phyloP scores from a whole-genome alignment of 306 rosid species.

The Dalbergia cultrata region DNA sequence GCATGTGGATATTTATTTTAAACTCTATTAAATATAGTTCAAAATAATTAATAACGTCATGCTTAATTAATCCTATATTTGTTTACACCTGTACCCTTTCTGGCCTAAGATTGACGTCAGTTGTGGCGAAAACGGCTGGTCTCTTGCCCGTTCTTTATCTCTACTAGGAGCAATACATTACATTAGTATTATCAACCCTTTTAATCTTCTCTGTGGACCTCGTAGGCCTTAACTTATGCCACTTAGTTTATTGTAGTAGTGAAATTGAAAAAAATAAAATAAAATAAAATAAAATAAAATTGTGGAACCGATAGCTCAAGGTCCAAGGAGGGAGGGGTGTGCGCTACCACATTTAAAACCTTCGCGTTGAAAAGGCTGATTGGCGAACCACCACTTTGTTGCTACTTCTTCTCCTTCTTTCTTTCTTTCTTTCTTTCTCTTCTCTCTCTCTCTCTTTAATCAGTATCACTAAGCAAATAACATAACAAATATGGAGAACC shows the following conservation, averaged over 20 bases:
- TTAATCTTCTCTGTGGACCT: background rate
- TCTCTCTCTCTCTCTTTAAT: background rate
- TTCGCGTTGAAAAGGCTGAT: conserved; percentile 35
- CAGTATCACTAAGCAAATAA: background rate
- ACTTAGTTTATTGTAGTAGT: background rate
- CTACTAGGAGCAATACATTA: no score
- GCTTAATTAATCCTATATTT: background rate
- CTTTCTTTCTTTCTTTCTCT: background rate
- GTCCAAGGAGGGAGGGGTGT: conserved; percentile 32
- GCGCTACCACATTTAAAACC: conserved; percentile 42
- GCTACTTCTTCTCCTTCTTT: background rate
- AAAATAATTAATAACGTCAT: background rate
- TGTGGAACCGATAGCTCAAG: conserved; percentile 47
- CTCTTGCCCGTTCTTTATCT: background rate
- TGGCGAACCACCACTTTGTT: conserved; percentile 6
- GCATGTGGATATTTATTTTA: background rate
- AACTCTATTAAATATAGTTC: background rate
- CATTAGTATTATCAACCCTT: no score
- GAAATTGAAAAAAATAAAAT: no score
- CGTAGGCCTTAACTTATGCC: background rate
- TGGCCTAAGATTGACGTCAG: conserved; percentile 34
- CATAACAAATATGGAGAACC: conserved; percentile 40
- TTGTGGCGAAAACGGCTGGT: conserved; percentile 38
- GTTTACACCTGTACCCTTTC: background rate
- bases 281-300: no score